Evolutionary conservation across 345 rosid genomes (phyloP).

Genomic region (Nephelium lappaceum): DNA sequence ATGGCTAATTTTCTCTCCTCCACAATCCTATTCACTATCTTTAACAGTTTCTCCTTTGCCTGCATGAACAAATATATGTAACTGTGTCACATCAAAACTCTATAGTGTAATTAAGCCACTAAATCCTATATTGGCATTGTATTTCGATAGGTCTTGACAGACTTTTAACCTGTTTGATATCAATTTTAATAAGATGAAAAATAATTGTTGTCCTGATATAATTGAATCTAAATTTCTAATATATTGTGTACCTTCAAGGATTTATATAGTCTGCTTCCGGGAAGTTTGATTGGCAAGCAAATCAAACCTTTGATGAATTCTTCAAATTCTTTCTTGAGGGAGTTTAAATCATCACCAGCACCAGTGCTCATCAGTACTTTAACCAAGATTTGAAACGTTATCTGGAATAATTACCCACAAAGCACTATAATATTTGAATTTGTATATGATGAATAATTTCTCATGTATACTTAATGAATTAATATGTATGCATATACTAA

Average conservation of each 20-base stretch:
- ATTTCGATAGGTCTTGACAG: too few species aligned
- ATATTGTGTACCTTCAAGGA: slow-evolving; percentile 65
- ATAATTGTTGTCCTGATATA: too few species aligned
- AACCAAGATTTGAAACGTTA: slow-evolving; percentile 72
- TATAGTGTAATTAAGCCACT: too few species aligned
- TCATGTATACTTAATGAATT: too few species aligned
- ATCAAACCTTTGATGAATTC: slow-evolving; percentile 91
- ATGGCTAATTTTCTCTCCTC: slow-evolving; percentile 50
- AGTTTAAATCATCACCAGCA: slow-evolving; percentile 72
- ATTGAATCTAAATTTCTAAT: too few species aligned
- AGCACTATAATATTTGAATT: not conserved
- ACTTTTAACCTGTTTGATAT: not conserved
- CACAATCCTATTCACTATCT: slow-evolving; percentile 65
- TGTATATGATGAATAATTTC: not conserved
- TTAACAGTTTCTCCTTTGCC: slow-evolving; percentile 74
- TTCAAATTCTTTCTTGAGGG: slow-evolving; percentile 67
- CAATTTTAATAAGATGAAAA: too few species aligned
- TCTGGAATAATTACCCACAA: slow-evolving; percentile 41
- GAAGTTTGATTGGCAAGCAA: slow-evolving; percentile 86
- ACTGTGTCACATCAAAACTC: not conserved
- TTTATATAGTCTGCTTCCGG: slow-evolving; percentile 82
- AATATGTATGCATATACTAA: too few species aligned
- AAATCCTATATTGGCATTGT: too few species aligned
- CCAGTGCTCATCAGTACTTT: slow-evolving; percentile 70
- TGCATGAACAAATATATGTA: slow-evolving; percentile 33